Evolutionary conservation across 257 asterid genomes (phyloP), one percentile per base, ranked within the genome.

Genomic region (Thymus mandschuricus): DNA sequence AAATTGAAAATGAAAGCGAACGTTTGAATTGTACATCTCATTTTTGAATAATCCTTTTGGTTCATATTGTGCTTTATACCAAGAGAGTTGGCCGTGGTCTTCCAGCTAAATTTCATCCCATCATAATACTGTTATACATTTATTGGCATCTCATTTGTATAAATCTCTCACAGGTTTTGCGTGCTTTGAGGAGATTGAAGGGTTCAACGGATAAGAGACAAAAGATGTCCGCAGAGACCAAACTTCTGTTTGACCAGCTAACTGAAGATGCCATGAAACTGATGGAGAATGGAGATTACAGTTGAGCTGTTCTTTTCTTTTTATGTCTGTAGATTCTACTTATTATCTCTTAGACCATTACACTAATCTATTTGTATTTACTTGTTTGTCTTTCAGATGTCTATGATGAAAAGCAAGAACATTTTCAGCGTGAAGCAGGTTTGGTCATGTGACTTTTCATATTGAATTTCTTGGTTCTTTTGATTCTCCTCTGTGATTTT

Each of bases 401-500:
- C 63, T 92, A 95, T 77, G 92, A 95, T 65, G 98, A 95, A 84
- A 87, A 84, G 69, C 93, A 88, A 79, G 99, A 89, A 74, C 85
- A 74, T 82, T 95, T 95, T 76, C 82, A 72, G 78, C 91, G 96
- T 34, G 99, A 95, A 84, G 98, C 99, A 92, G 98, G 99, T 94
- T 61, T 60, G 78, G 71, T 35, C 45, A 15, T 46, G 44, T 57
- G 64, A 75, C 21, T 71, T 69, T 60, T 48, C 43, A 69, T 46
- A 29, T 38, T 38, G 74, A 54, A 31, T 50, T 78, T 34, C 9
- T 48, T 15, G 48, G 30, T 55, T 58, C 45, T 8, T 60, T 66
- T 56, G 45, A 46, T 68, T 10, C 48, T 64, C 73, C 35, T 4
- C 65, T 75, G 30, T 38, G 51, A 38, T 63, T 6, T 21, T 21